Evolutionary conservation across 2,329 filamentous ascomycete genomes (phyloP), one percentile per base, ranked within the genome.

Genomic region (Hymenoscyphus fraxineus): DNA sequence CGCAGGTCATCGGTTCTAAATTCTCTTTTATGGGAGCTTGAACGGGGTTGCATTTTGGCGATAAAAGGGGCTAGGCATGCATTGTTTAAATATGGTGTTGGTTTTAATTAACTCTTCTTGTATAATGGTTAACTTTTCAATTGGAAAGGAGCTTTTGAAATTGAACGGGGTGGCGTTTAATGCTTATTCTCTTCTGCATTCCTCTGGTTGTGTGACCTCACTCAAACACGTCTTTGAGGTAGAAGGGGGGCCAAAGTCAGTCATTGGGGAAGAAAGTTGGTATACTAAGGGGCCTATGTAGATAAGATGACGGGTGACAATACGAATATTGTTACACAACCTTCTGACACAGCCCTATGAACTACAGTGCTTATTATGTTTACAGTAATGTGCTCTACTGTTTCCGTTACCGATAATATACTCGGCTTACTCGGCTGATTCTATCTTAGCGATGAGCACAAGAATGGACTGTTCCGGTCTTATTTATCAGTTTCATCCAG

Each of bases 61-160:
- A 39, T 55, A 51, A 40, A 54, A 31, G 40, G 51, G 38, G 56
- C 22, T 12, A 31, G 38, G 9, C 47, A 58, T 58, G 60, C 60
- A 62, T 62, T 58, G 60, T 47, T 51, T 39, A 58, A 39, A 16
- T 51, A 22, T n/a, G 60, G 60, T 62, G 60, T 62, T 62, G 54
- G 60, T 54, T 58, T 47, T 56, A 62, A 58, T 62, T 58, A 13
- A 58, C 41, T 44, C 19, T 62, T 62, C 27, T 58, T 62, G 54
- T 62, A 62, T 58, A 60, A 41, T 59, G 58, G 39, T 19, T 0
- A 35, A 35, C 35, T 35, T 59, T 59, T 39, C 58, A 16, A n/a
- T 44, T 59, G 58, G 58, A 59, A 40, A 31, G 38, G 22, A 40
- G 39, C 19, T 41, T 59, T 40, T 10, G 58, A 59, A 27, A 39